Base-by-base conservation (phyloP, 352 stramenopile genomes). In the Thalassiosira exigua region DNA sequence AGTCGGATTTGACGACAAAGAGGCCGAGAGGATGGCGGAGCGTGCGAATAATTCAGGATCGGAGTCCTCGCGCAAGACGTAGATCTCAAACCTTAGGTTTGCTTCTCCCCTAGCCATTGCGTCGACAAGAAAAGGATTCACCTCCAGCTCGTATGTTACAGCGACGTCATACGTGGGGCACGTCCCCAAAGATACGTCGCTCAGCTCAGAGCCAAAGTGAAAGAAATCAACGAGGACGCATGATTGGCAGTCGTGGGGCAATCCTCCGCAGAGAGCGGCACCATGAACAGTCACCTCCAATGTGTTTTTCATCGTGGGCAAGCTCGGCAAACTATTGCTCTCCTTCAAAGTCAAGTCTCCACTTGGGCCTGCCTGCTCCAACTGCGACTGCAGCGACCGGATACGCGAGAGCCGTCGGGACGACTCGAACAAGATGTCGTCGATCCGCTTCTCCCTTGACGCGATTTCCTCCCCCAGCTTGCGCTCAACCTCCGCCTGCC, bases 161-260 rank as follows among this genome's bases (percentile, higher is more conserved):
- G 5, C 36, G 11, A 81, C 68, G 36, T 75, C 36, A 51, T 75
- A 81, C 17, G 14, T 58, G 1, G 71, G 71, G 26, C 24, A 51
- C 11, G 30, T 41, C 17, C 71, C 61, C 30, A 11, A 62, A 39
- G 17, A 39, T 48, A 75, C 51, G 19, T 51, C 19, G 53, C 62
- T 70, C 3, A 69, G 7, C 32, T 74, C 51, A 7, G 71, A 75
- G 7, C 42, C 42, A 39, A 51, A 81, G 9, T 52, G 48, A 12
- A 52, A 30, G 33, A 81, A 81, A 50, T 75, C 54, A 30, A 81
- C 11, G 1, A 75, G 26, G n/a, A 69, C 50, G 44, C 73, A 70
- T 21, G 59, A 39, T 30, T 67, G 39, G 14, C 27, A 41, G 33
- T 33, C n/a, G 1, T 62, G 27, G 4, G 41, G 33, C 19, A 69